A percentile compares a stretch with the other conserved stretches of the same genome.
These are phyloP conservation scores for Aspergillus panamensis DNA, from an alignment of 495 filamentous ascomycete species.

Conservation along the genomic window DNA sequence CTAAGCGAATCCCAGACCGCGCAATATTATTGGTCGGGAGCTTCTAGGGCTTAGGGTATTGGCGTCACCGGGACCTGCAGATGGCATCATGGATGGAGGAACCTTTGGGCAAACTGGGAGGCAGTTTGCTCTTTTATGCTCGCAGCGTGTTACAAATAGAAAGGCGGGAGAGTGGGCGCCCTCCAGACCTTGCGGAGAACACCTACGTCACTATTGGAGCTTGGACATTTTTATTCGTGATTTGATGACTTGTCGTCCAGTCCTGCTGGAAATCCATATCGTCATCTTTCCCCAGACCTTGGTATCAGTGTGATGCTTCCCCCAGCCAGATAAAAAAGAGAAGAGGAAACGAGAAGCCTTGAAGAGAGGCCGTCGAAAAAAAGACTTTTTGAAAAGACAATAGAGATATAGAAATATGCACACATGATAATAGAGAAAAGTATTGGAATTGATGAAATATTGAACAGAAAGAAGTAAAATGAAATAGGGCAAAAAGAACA, in stretches of 20 bases:
- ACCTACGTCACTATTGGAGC: slow-evolving; percentile 3
- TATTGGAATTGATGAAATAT: background rate
- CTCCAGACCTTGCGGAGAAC: background rate
- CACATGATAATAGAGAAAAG: background rate
- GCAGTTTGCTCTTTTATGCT: background rate
- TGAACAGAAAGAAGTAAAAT: background rate
- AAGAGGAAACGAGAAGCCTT: background rate
- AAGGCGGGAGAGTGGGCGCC: no score
- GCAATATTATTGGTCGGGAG: slow-evolving; percentile 18
- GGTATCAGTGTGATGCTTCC: background rate
- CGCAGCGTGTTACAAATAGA: no score
- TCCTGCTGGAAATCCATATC: slow-evolving; percentile 1
- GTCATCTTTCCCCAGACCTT: background rate
- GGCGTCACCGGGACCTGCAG: slow-evolving; percentile 22
- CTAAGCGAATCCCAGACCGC: slow-evolving; percentile 30
- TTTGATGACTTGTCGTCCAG: background rate
- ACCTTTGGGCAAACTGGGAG: background rate
- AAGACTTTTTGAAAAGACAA: background rate
- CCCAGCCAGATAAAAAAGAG: background rate
- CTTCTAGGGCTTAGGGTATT: slow-evolving; percentile 34
- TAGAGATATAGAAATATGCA: background rate
- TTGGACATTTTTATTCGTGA: background rate
- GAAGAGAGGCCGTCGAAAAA: background rate
- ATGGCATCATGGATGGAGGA: slow-evolving; percentile 21
- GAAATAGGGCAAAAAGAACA: slow-evolving; percentile 3